phyloP scores from a whole-genome alignment of 371 early-diverging fungal species.

The Mortierella sp. region DNA sequence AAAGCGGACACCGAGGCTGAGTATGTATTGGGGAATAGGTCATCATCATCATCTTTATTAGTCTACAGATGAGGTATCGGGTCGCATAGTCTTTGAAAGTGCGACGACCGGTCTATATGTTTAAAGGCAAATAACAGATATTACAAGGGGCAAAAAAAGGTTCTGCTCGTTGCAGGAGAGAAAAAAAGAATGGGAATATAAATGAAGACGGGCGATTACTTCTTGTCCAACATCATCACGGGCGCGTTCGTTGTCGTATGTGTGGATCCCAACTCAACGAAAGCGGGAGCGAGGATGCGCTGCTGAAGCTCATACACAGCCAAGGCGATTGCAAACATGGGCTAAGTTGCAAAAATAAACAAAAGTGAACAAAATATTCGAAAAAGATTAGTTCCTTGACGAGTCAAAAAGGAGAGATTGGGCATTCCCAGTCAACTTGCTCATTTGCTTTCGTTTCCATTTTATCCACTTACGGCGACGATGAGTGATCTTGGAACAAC shows the following conservation, averaged over 20 bases:
- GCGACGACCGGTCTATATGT: neutral
- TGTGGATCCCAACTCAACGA: slow-evolving; percentile 20
- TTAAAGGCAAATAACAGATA: neutral
- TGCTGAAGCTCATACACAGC: slow-evolving; percentile 77
- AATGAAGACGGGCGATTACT: slow-evolving; percentile 8
- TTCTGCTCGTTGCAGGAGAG: neutral
- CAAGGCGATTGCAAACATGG: slow-evolving; percentile 85
- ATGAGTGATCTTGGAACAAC: slow-evolving; percentile 62
- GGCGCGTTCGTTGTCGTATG: slow-evolving; percentile 24
- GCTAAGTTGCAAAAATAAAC: slow-evolving; percentile 36
- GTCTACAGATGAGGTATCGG: slow-evolving; percentile 5
- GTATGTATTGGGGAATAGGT: neutral
- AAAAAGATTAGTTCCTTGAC: neutral
- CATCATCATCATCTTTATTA: neutral
- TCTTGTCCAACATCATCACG: slow-evolving; percentile 36
- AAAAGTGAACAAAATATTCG: neutral
- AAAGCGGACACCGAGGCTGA: no score
- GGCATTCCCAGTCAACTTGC: no score
- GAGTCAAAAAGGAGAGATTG: neutral
- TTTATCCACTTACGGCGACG: slow-evolving; percentile 45
- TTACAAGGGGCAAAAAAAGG: neutral
- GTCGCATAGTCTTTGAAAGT: neutral
- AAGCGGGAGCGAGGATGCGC: slow-evolving; percentile 44
- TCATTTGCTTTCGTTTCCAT: neutral
- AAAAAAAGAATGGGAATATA: neutral